These are phyloP conservation scores for Phoma herbarum DNA, from an alignment of 2,329 filamentous ascomycete genomes.

Conservation along the genomic window DNA sequence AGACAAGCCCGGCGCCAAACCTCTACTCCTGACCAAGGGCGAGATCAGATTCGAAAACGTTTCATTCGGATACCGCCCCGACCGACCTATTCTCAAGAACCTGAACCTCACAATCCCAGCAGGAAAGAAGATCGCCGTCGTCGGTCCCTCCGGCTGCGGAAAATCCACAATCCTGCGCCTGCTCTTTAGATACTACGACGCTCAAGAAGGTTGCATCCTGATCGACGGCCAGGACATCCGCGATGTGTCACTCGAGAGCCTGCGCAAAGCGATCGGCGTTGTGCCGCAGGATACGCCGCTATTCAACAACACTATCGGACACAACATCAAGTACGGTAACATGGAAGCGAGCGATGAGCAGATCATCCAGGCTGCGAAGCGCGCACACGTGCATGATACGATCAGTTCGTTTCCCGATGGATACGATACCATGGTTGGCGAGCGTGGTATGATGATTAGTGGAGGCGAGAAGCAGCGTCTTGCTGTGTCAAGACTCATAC, in stretches of 20 bases:
- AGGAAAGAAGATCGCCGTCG: slow-evolving; percentile 94
- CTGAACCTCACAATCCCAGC: slow-evolving; percentile 89
- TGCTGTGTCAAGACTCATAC: slow-evolving; percentile 80
- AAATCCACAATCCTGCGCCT: slow-evolving; percentile 93
- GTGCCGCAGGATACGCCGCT: slow-evolving; percentile 97
- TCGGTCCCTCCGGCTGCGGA: slow-evolving; percentile 93
- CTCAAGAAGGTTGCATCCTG: slow-evolving; percentile 82
- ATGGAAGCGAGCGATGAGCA: slow-evolving; percentile 77
- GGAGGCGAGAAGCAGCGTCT: slow-evolving; percentile 93
- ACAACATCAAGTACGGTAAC: slow-evolving; percentile 94
- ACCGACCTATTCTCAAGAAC: slow-evolving; percentile 86
- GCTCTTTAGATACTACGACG: slow-evolving; percentile 94
- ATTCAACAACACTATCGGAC: slow-evolving; percentile 95
- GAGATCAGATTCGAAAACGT: slow-evolving; percentile 96
- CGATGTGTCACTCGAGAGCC: slow-evolving; percentile 79
- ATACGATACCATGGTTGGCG: slow-evolving; percentile 89
- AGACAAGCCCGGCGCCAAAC: slow-evolving; percentile 77
- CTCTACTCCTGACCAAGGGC: slow-evolving; percentile 78
- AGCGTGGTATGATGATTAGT: slow-evolving; percentile 95
- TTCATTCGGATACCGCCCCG: slow-evolving; percentile 87
- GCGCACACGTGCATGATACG: slow-evolving; percentile 81
- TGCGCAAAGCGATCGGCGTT: slow-evolving; percentile 87
- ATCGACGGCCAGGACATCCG: slow-evolving; percentile 95
- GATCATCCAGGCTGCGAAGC: slow-evolving; percentile 78
- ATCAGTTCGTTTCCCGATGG: slow-evolving; percentile 82